These are phyloP conservation scores for Backusella tuberculispora DNA, from an alignment of 192 early-diverging fungal species.

Conservation along the genomic window DNA sequence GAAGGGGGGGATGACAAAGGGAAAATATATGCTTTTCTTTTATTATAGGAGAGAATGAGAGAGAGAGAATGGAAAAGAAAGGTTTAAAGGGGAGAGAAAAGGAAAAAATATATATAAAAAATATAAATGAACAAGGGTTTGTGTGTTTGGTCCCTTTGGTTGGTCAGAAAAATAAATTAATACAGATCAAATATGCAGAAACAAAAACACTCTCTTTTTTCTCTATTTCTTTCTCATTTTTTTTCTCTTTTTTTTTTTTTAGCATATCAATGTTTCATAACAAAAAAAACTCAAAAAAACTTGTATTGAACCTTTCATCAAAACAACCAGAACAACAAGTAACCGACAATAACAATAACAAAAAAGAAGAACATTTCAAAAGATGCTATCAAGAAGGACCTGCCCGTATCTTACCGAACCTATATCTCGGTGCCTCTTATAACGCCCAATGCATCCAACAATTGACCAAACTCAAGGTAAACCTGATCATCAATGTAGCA, in stretches of 20 bases:
- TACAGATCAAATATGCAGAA: slow-evolving; percentile 2
- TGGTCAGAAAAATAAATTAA: slow-evolving; percentile 16
- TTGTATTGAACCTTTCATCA: neutral
- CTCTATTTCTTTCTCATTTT: neutral
- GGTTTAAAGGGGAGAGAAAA: neutral
- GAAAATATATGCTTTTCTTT: neutral
- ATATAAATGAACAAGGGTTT: neutral
- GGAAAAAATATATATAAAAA: neutral
- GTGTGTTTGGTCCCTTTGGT: neutral
- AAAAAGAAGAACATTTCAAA: neutral
- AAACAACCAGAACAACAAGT: neutral
- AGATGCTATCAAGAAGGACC: slow-evolving; percentile 59
- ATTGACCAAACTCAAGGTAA: slow-evolving; percentile 55
- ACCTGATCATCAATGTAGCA: slow-evolving; percentile 72
- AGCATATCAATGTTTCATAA: neutral
- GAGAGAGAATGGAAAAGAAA: neutral
- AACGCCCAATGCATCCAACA: slow-evolving; percentile 56
- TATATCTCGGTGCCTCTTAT: slow-evolving; percentile 67
- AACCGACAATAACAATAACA: neutral
- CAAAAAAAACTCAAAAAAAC: slow-evolving; percentile 1
- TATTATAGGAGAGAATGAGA: neutral
- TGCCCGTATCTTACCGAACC: slow-evolving; percentile 62
- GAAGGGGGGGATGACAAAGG: neutral
- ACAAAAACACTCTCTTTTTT: neutral
- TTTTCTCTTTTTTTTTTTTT: neutral